These are phyloP conservation scores for Coprinellus micaceus DNA, from an alignment of 768 basidiomycete species.

Conservation along the genomic window DNA sequence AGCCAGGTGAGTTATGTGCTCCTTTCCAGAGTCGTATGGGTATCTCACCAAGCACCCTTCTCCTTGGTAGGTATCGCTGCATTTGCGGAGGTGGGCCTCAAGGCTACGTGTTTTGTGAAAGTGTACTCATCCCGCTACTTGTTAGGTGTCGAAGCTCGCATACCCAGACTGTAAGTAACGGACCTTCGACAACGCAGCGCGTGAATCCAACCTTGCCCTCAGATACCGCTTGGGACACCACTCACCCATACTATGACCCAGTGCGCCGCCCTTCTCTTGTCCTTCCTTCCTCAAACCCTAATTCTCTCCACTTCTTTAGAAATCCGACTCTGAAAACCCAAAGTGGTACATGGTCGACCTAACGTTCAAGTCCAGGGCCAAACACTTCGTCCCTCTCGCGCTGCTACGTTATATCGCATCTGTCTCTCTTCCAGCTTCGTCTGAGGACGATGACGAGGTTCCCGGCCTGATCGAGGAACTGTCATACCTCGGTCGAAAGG, in stretches of 20 bases:
- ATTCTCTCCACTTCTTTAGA: slow-evolving; percentile 40
- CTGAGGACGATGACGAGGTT: slow-evolving; percentile 17
- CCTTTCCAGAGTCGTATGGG: background rate
- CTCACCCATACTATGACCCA: slow-evolving; percentile 79
- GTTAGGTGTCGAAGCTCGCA: slow-evolving; percentile 72
- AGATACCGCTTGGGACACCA: slow-evolving; percentile 89
- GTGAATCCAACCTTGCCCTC: slow-evolving; percentile 5
- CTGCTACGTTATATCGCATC: slow-evolving; percentile 66
- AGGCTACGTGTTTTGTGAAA: background rate
- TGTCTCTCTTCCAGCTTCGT: background rate
- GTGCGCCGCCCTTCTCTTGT: slow-evolving; percentile 36
- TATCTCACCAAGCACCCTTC: slow-evolving; percentile 4
- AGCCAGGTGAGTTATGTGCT: slow-evolving; percentile 49
- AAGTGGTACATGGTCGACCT: slow-evolving; percentile 94
- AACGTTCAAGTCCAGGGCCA: slow-evolving; percentile 59
- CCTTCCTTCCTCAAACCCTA: background rate
- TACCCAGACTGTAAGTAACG: slow-evolving; percentile 80
- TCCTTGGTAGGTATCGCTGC: slow-evolving; percentile 62
- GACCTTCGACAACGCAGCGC: background rate
- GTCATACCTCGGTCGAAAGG: slow-evolving; percentile 64
- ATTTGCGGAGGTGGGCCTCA: slow-evolving; percentile 65
- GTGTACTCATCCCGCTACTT: slow-evolving; percentile 9
- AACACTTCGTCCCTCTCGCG: slow-evolving; percentile 74
- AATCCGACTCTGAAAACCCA: slow-evolving; percentile 70
- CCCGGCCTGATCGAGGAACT: slow-evolving; percentile 46